Base-by-base conservation (phyloP, 2,329 filamentous ascomycete species). In the Beauveria pseudobassiana region DNA sequence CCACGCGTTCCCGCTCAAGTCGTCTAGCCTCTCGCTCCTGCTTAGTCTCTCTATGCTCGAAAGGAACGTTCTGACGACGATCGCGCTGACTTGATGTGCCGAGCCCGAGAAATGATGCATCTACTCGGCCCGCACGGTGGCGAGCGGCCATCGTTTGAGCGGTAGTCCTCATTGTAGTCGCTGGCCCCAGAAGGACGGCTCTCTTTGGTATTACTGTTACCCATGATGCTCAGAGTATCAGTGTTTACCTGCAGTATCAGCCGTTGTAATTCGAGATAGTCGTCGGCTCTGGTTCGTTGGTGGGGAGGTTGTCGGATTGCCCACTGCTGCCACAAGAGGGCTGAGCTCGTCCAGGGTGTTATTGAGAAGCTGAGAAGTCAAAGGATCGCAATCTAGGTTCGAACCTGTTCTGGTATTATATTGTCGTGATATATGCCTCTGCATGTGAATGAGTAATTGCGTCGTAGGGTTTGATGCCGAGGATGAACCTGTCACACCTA, bases 11-110 rank as follows among this genome's bases (percentile, higher is more conserved):
- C 69, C 87, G 89, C 73, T 97, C 93, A 61, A 91, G 77, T 65
- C 88, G 89, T 65, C 93, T 84, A 22, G 91, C 91, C 73, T 99
- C 95, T 48, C 91, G 85, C 76, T 98, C 95, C 68, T 93, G 90
- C 71, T 88, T 93, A 8, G 92, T 97, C 76, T 98, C 93, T 63
- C 91, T 85, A 62, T 91, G 87, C 65, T 84, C 81, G 62, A 82
- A 81, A 0, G 80, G 80, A 5, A 68, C 76, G 69, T 81, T 70
- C 61, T 71, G 65, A 67, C 75, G 65, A 67, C 77, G 67, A 69
- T 77, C 67, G 20, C 73, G 71, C 3, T 77, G 75, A 20, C 72
- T 72, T 34, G 73, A 67, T 30, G 76, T 67, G 10, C 73, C 68
- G 8, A 83, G 66, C 22, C 77, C 78, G 30, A 84, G 72, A 12